These are phyloP conservation scores for Calonectria pseudoturangicola DNA, from an alignment of 2,329 filamentous ascomycete genomes.

Conservation along the genomic window DNA sequence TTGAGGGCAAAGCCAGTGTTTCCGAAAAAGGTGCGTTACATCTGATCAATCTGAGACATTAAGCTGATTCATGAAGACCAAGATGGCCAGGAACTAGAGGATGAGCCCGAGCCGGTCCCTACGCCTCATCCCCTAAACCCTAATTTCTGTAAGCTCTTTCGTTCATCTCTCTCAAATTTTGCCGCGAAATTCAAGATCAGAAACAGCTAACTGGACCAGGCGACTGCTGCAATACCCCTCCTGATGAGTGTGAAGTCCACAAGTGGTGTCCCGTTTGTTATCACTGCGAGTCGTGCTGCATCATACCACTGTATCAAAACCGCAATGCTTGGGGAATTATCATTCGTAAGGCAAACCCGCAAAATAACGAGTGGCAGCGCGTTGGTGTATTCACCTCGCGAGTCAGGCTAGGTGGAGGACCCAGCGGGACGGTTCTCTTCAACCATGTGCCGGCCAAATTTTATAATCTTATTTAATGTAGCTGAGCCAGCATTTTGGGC, in stretches of 20 bases:
- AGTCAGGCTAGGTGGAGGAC: background rate
- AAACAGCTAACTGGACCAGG: background rate
- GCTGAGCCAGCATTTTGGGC: too few species aligned
- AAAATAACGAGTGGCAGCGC: background rate
- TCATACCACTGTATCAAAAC: background rate
- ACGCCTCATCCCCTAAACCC: background rate
- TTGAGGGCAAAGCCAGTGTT: too few species aligned
- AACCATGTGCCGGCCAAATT: background rate
- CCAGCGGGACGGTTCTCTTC: background rate
- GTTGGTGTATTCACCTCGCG: slow-evolving; percentile 6
- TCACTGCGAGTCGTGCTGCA: slow-evolving; percentile 7
- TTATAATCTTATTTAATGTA: slow-evolving; percentile 2
- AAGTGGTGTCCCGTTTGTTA: slow-evolving; percentile 8
- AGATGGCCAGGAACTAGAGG: background rate
- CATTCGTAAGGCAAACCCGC: background rate
- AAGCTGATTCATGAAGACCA: background rate
- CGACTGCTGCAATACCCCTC: background rate
- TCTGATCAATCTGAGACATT: background rate
- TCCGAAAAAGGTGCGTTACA: background rate
- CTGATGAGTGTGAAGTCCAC: background rate
- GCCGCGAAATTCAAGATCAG: background rate
- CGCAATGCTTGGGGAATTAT: slow-evolving; percentile 7
- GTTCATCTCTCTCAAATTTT: background rate
- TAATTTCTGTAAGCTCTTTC: background rate
- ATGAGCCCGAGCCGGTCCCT: background rate